These are phyloP conservation scores for Stemphylium vesicarium DNA, from an alignment of 2,329 filamentous ascomycete genomes.

Conservation along the genomic window DNA sequence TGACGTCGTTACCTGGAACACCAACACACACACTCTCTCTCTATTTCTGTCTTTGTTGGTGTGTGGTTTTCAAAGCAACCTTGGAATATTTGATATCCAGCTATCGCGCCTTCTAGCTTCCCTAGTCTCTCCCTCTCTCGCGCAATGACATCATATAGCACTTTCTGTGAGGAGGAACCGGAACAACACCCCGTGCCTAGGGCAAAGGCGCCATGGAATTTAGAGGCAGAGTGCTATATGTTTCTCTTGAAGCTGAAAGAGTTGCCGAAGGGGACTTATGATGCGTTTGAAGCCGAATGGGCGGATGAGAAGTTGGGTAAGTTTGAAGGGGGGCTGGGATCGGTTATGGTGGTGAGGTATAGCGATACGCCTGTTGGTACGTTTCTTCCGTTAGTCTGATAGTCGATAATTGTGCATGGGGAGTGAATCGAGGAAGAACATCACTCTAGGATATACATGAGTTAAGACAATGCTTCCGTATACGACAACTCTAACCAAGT, in stretches of 20 bases:
- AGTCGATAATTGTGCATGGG: neutral
- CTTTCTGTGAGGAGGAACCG: slow-evolving; percentile 7
- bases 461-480: too few relatives aligned
- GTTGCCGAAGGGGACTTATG: slow-evolving; percentile 36
- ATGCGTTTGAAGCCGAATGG: slow-evolving; percentile 31
- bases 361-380: slow-evolving; percentile 41
- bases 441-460: neutral
- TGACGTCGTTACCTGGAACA: too few relatives aligned
- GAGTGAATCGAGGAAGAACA: neutral
- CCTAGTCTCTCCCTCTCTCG: too few relatives aligned
- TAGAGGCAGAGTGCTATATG: slow-evolving; percentile 35
- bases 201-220: slow-evolving; percentile 33
- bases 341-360: slow-evolving; percentile 40
- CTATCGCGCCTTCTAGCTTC: too few relatives aligned
- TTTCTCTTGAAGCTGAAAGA: slow-evolving; percentile 31
- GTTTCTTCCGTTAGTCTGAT: slow-evolving; percentile 6
- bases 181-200: slow-evolving; percentile 28
- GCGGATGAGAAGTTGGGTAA: slow-evolving; percentile 18
- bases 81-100: too few relatives aligned
- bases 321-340: slow-evolving; percentile 38
- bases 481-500: slow-evolving; percentile 2
- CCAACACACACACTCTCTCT: too few relatives aligned
- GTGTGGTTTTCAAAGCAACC: too few relatives aligned
- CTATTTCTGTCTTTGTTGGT: too few relatives aligned
- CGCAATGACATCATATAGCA: neutral